Evolutionary conservation across 2,329 filamentous ascomycete genomes (phyloP), one percentile per base, ranked within the genome.

Genomic region (Hirsutella thompsonii): DNA sequence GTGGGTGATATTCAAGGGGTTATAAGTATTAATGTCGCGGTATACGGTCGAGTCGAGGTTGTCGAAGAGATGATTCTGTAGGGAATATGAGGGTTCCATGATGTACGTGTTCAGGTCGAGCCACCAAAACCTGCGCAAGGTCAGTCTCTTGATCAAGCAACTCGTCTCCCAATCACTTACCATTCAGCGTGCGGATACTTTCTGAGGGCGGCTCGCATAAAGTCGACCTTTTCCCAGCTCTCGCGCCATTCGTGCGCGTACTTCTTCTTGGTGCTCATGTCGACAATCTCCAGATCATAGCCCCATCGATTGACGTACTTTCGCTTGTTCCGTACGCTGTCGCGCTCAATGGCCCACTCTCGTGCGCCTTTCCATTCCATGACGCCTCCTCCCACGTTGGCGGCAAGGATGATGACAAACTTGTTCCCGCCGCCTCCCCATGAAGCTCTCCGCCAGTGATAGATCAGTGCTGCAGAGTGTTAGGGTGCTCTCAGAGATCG

Each of bases 231-330:
- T 64, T 98, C 92, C 92, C 92, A 98, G 60, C 90, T 93, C 64
- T 98, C 92, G 55, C 92, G 78, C 92, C 92, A 98, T 64, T 98
- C 92, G 64, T 98, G 92, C 21, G 92, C 90, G 59, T 98, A 98
- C 49, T 89, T 80, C 67, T 95, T 96, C 74, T 95, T 94, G 41
- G 89, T 94, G 66, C 88, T 90, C 89, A 98, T 94, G 60, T 98
- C 93, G 50, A 94, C 87, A 56, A 96, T 83, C 60, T 98, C 92
- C 44, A 98, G 68, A 46, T 95, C 83, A 59, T 98, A 96, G 13
- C 92, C 92, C 89, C 92, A 96, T 58, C 73, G 74, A 28, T 76
- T 72, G 2, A 79, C 82, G 56, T 98, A 98, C 55, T 81, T 83
- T 57, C 83, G 81, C 70, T 98, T 98, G 66, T 98, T 98, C 59